Percentiles rank a stretch among this genome's conserved stretches.
Evolutionary conservation across 2,329 filamentous ascomycete species (phyloP).

Genomic region (Penicillium sclerotigenum): DNA sequence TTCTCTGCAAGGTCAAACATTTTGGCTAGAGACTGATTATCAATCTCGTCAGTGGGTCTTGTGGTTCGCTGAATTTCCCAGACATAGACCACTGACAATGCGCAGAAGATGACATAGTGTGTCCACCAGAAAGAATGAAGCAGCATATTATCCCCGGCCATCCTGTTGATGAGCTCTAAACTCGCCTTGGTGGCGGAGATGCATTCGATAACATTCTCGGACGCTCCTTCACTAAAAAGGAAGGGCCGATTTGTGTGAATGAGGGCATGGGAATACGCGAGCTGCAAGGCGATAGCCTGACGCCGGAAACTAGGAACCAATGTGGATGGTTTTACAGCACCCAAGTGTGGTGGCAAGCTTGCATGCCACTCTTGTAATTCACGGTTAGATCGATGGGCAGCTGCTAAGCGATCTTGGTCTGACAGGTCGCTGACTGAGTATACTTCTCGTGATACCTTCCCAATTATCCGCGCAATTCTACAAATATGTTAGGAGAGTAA

Average conservation of each 20-base stretch:
- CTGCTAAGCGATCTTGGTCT: slow-evolving; percentile 19
- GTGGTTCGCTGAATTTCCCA: slow-evolving; percentile 50
- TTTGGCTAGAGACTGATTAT: background rate
- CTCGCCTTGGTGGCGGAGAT: slow-evolving; percentile 21
- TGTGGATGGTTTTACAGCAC: slow-evolving; percentile 24
- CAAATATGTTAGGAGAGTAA: background rate
- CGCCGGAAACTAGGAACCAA: slow-evolving; percentile 26
- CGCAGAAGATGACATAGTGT: slow-evolving; percentile 48
- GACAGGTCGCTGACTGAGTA: slow-evolving; percentile 24
- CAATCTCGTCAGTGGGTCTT: slow-evolving; percentile 13
- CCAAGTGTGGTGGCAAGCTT: slow-evolving; percentile 25
- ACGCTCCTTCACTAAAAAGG: slow-evolving; percentile 18
- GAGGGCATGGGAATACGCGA: slow-evolving; percentile 26
- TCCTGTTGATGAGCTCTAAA: slow-evolving; percentile 18
- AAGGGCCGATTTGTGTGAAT: slow-evolving; percentile 27
- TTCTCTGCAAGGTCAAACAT: slow-evolving; percentile 46
- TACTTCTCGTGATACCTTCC: slow-evolving; percentile 23
- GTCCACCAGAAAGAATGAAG: slow-evolving; percentile 31
- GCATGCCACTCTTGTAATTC: slow-evolving; percentile 22
- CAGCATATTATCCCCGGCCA: slow-evolving; percentile 19
- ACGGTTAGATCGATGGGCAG: slow-evolving; percentile 19
- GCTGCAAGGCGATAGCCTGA: slow-evolving; percentile 27
- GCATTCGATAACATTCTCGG: slow-evolving; percentile 19
- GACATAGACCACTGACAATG: slow-evolving; percentile 54
- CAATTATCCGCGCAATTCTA: slow-evolving; percentile 26